Evolutionary conservation across 2,329 filamentous ascomycete species (phyloP).

Genomic region (Neocatenulostroma microsporum): DNA sequence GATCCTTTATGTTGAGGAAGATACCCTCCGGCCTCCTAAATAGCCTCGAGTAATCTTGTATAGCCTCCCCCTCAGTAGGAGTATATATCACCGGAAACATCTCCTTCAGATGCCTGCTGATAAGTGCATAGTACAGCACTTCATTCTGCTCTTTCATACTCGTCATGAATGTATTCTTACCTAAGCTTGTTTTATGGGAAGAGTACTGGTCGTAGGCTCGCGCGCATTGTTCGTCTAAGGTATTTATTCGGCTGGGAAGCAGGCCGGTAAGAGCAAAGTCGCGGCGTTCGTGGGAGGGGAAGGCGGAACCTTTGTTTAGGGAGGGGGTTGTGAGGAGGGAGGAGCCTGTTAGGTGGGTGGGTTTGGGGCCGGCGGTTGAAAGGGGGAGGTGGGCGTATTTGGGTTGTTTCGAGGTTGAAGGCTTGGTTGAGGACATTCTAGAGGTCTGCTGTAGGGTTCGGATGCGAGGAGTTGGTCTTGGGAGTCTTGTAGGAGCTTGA

Average conservation of each 20-base stretch:
- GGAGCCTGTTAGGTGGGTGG: conserved; percentile 33
- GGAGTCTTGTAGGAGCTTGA: too few relatives aligned
- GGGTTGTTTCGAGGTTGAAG: conserved; percentile 3
- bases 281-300: conserved; percentile 59
- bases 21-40: conserved; percentile 75
- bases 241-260: conserved; percentile 64
- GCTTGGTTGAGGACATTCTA: too few relatives aligned
- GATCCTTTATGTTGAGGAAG: conserved; percentile 64
- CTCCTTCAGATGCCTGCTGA: conserved; percentile 70
- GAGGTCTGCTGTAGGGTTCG: too few relatives aligned
- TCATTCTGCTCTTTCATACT: conserved; percentile 80
- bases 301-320: conserved; percentile 80
- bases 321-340: conserved; percentile 57
- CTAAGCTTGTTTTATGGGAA: conserved; percentile 54
- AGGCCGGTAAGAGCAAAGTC: conserved; percentile 65
- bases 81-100: conserved; percentile 92
- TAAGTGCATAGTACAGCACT: conserved; percentile 70
- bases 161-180: conserved; percentile 82
- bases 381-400: conserved; percentile 28
- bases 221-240: conserved; percentile 65
- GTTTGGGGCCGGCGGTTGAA: conserved; percentile 35
- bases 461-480: too few relatives aligned
- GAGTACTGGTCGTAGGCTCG: conserved; percentile 76
- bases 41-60: conserved; percentile 70
- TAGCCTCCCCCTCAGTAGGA: conserved; percentile 81